Base-by-base conservation (phyloP, 2,329 filamentous ascomycete genomes). In the Fusarium buxicola region DNA sequence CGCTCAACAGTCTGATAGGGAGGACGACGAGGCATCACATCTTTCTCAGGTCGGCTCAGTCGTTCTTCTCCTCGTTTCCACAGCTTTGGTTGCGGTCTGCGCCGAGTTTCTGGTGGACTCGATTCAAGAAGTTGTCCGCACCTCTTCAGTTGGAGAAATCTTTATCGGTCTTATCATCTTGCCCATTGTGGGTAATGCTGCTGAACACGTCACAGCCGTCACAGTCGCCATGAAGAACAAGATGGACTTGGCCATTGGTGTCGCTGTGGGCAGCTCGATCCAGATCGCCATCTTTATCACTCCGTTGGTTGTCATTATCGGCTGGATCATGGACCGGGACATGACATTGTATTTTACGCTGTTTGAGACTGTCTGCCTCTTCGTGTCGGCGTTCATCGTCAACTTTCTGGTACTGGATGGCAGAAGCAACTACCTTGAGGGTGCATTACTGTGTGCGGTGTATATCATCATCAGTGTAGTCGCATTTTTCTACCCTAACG, bases 321-420 rank as follows among this genome's bases (percentile, higher is more conserved):
- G 88, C n/a, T 92, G 89, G 89, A 84, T 83, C 58, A 84, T 91
- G 74, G 77, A 82, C 59, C 84, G 84, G 58, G 81, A 88, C n/a
- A 91, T 92, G 88, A 85, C 89, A 25, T 82, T 96, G 30, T 93
- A 94, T 79, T 96, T 96, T 76, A 92, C 92, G 58, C 84, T 92
- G 44, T 96, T 96, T 76, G 92, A 96, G 83, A 96, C 92, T 0
- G 90, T 95, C 18, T 92, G 90, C 54, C 85, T 96, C 70, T 96
- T 96, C 76, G 87, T 94, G 47, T 91, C 88, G 47, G 89, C 92
- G 8, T 88, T 96, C 64, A 92, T 96, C 62, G 91, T 94, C 76
- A 95, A 94, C 77, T 96, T 95, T 73, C 78, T 96, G 58, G 92
- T 96, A 44, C 81, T 94, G 59, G 92, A 96, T 71, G 92, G 92